Evolutionary conservation across 371 early-diverging fungal species (phyloP).

Genomic region (Rhizopus delemar): DNA sequence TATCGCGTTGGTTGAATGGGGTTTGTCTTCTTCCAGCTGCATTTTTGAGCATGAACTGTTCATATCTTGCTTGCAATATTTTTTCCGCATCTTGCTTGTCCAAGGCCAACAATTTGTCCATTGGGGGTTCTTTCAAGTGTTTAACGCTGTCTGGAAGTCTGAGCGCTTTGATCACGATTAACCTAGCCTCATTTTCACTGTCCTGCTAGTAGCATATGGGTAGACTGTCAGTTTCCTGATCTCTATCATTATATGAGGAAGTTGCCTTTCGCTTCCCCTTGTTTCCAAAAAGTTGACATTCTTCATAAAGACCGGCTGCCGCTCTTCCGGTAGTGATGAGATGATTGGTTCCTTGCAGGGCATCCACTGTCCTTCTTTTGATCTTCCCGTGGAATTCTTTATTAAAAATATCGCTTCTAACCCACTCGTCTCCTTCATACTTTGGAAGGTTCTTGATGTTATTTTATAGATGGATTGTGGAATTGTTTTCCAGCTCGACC

Average conservation of each 20-base stretch:
- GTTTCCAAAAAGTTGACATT: neutral
- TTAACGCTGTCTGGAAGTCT: neutral
- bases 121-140: neutral
- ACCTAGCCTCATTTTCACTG: neutral
- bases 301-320: neutral
- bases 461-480: neutral
- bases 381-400: neutral
- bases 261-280: neutral
- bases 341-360: neutral
- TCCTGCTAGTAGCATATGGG: neutral
- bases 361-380: neutral
- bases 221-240: neutral
- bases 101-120: neutral
- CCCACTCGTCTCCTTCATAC: neutral
- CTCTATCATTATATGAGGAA: neutral
- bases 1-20: neutral
- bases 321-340: neutral
- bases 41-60: neutral
- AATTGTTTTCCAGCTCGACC: neutral
- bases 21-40: neutral
- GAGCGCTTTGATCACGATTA: neutral
- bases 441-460: neutral
- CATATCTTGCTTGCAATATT: neutral
- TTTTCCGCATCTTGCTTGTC: neutral
- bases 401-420: neutral